Conservation (phyloP, 805 yeast species). For the Sugiyamaella mastotermitis region DNA sequence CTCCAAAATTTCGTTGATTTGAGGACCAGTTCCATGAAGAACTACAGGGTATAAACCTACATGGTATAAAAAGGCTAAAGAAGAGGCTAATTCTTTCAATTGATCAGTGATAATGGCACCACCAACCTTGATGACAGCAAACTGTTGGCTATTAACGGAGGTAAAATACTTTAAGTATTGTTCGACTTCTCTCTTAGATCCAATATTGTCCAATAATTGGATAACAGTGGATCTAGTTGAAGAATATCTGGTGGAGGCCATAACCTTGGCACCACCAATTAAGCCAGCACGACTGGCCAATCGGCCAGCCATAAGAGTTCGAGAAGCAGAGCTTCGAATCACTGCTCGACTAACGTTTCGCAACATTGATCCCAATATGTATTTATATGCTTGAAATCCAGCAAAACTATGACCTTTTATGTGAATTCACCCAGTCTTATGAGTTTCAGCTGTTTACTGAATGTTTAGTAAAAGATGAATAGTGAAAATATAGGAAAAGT, state of each 20-base stretch:
- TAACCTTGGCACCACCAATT: background rate
- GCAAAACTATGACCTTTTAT: too few relatives aligned
- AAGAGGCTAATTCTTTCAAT: slow-evolving; percentile 86
- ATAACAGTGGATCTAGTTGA: slow-evolving; percentile 89
- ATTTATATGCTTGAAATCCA: too few relatives aligned
- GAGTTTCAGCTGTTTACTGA: too few relatives aligned
- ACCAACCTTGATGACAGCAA: slow-evolving; percentile 97
- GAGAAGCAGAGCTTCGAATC: too few relatives aligned
- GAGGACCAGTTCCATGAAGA: slow-evolving; percentile 98
- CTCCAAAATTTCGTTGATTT: slow-evolving; percentile 89
- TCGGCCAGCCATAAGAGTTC: too few relatives aligned
- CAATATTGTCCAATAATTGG: slow-evolving; percentile 90
- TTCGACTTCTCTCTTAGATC: slow-evolving; percentile 96
- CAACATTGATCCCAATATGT: too few relatives aligned
- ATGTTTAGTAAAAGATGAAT: too few relatives aligned
- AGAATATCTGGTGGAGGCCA: slow-evolving; percentile 7
- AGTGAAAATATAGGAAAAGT: too few relatives aligned
- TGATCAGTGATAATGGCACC: slow-evolving; percentile 98
- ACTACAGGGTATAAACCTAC: slow-evolving; percentile 97
- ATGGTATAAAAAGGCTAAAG: slow-evolving; percentile 92
- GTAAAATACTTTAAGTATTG: slow-evolving; percentile 96
- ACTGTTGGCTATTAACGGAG: slow-evolving; percentile 79
- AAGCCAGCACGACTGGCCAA: background rate
- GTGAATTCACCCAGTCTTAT: too few relatives aligned
- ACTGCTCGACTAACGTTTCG: too few relatives aligned